Percentiles rank a stretch among this genome's conserved stretches.
Evolutionary conservation across 176 grass and related monocot genomes (phyloP).

Genomic region (Eragrostis nindensis): DNA sequence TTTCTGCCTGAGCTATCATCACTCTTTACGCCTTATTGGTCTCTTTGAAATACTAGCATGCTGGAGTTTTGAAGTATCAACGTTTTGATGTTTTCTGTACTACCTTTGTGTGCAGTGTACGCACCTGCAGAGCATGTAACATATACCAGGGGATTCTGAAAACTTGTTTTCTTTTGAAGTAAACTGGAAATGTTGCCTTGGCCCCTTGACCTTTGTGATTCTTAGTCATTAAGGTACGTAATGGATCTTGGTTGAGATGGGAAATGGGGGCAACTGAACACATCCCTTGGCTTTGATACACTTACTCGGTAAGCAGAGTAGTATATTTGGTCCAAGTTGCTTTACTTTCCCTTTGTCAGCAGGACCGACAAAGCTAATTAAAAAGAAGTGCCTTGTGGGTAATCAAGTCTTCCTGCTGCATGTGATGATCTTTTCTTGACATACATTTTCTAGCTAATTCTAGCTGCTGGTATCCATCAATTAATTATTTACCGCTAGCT

Average conservation of each 20-base stretch:
- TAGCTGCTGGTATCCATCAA: too few species aligned
- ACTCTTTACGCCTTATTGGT: background rate
- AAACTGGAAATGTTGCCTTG: too few species aligned
- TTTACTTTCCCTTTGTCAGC: constrained; percentile 6
- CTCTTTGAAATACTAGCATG: background rate
- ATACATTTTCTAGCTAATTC: too few species aligned
- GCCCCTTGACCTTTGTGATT: background rate
- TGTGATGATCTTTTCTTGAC: too few species aligned
- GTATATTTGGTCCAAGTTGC: constrained; percentile 15
- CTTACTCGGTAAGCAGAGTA: background rate
- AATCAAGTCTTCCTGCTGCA: background rate
- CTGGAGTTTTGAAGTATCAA: background rate
- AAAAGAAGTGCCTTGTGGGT: background rate
- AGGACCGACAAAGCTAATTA: background rate
- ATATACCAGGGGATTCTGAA: background rate
- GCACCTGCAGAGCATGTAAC: too few species aligned
- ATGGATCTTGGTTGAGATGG: background rate
- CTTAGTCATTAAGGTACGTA: constrained; percentile 39
- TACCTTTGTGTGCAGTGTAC: too few species aligned
- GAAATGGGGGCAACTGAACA: too few species aligned
- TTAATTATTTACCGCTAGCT: too few species aligned
- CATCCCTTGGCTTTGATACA: too few species aligned
- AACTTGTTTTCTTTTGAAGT: background rate
- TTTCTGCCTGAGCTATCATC: background rate
- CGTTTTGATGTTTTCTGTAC: background rate